phyloP scores from a whole-genome alignment of 805 yeast genomes.

The Candida vartiovaarae region DNA sequence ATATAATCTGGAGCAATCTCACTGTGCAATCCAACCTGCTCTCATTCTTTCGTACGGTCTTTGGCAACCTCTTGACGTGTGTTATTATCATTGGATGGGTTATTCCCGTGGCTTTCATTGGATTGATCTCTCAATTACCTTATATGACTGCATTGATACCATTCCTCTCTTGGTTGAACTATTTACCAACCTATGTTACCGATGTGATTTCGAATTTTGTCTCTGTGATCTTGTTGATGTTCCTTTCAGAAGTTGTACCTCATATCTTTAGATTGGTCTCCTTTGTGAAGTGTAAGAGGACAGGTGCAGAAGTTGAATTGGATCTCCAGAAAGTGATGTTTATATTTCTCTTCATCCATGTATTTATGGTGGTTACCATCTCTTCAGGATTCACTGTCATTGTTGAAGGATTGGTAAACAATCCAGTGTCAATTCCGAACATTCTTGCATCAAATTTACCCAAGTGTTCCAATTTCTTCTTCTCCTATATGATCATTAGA shows the following conservation, averaged over 20 bases:
- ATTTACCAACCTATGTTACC: slow-evolving; percentile 45
- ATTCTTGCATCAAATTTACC: slow-evolving; percentile 75
- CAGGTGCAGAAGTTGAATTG: slow-evolving; percentile 58
- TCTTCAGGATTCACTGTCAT: slow-evolving; percentile 71
- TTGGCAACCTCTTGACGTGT: slow-evolving; percentile 41
- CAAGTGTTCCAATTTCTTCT: slow-evolving; percentile 79
- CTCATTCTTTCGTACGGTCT: slow-evolving; percentile 30
- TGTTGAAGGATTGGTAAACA: slow-evolving; percentile 51
- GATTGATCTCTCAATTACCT: slow-evolving; percentile 68
- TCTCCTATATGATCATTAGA: slow-evolving; percentile 66
- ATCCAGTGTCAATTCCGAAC: slow-evolving; percentile 67
- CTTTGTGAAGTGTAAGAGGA: slow-evolving; percentile 47
- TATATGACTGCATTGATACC: slow-evolving; percentile 57
- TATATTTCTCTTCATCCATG: slow-evolving; percentile 70
- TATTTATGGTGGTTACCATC: slow-evolving; percentile 77
- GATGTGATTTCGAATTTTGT: slow-evolving; percentile 53
- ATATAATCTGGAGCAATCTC: slow-evolving; percentile 67
- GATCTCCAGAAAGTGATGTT: slow-evolving; percentile 76
- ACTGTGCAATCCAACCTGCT: slow-evolving; percentile 30
- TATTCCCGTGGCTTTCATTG: slow-evolving; percentile 76
- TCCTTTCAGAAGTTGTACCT: slow-evolving; percentile 59
- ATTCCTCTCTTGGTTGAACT: slow-evolving; percentile 45
- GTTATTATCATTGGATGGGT: slow-evolving; percentile 62
- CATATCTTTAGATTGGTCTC: slow-evolving; percentile 48
- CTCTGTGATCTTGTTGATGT: slow-evolving; percentile 60